These are phyloP conservation scores for Backusella australiensis DNA, from an alignment of 192 early-diverging fungal genomes.

Conservation along the genomic window DNA sequence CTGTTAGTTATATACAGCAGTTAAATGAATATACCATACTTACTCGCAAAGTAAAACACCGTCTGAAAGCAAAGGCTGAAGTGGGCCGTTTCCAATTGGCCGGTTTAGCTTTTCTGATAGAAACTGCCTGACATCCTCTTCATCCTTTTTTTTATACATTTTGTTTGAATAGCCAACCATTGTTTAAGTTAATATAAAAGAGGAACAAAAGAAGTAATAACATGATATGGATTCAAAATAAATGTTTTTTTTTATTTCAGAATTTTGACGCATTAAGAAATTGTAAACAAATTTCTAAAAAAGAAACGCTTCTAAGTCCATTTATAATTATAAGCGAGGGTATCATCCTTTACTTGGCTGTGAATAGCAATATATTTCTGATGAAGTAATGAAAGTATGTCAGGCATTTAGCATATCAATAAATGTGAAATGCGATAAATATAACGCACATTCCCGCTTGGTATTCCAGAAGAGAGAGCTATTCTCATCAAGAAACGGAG, in stretches of 20 bases:
- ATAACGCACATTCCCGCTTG: background rate
- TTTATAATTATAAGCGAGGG: background rate
- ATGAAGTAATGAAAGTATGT: background rate
- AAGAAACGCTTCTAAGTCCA: background rate
- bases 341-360: background rate
- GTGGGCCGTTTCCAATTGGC: constrained; percentile 41
- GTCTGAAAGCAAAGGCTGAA: constrained; percentile 66
- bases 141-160: background rate
- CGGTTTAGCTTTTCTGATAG: background rate
- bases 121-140: constrained; percentile 1
- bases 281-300: constrained; percentile 15
- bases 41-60: constrained; percentile 79
- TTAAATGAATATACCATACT: constrained; percentile 9
- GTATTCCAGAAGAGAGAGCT: background rate
- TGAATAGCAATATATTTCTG: background rate
- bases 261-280: constrained; percentile 4
- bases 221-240: background rate
- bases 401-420: background rate
- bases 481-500: background rate
- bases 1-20: background rate
- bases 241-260: background rate
- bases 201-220: background rate
- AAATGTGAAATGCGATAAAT: background rate
- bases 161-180: background rate
- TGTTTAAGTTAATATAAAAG: background rate